phyloP scores from a whole-genome alignment of 192 early-diverging fungal genomes.

The Allomyces arbusculus region DNA sequence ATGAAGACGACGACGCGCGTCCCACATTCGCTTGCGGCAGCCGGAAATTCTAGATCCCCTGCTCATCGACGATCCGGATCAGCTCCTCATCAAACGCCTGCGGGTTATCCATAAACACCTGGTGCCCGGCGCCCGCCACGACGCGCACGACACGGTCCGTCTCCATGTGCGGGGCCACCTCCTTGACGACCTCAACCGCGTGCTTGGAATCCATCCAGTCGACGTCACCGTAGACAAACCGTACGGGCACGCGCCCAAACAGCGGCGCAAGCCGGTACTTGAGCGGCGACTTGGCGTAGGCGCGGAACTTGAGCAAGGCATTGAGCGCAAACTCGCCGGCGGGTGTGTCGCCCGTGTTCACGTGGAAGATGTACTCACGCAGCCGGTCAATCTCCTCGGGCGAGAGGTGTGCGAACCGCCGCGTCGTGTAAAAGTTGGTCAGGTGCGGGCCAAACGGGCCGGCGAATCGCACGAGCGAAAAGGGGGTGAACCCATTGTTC shows the following conservation, averaged over 20 bases:
- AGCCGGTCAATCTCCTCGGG: constrained; percentile 43
- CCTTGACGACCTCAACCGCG: constrained; percentile 25
- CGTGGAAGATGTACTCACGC: constrained; percentile 65
- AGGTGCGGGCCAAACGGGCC: constrained; percentile 57
- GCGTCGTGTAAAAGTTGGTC: constrained; percentile 26
- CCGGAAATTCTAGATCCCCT: no score
- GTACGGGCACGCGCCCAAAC: constrained; percentile 36
- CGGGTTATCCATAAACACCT: constrained; percentile 73
- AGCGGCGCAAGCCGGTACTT: constrained; percentile 35
- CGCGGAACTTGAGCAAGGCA: constrained; percentile 55
- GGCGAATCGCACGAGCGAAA: constrained; percentile 46
- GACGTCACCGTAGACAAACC: constrained; percentile 52
- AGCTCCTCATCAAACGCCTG: constrained; percentile 42
- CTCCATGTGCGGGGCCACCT: neutral
- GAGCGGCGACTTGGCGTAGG: constrained; percentile 58
- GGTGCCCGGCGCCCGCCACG: constrained; percentile 40
- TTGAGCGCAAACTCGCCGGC: constrained; percentile 68
- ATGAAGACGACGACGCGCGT: no score
- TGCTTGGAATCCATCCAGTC: constrained; percentile 84
- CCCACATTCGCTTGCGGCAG: no score
- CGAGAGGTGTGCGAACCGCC: constrained; percentile 44
- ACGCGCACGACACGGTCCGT: neutral
- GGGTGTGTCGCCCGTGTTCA: constrained; percentile 41
- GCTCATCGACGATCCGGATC: constrained; percentile 23
- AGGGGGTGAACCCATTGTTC: constrained; percentile 60